Evolutionary conservation across 2,329 filamentous ascomycete genomes (phyloP).

Genomic region (Simplicillium aogashimaense): DNA sequence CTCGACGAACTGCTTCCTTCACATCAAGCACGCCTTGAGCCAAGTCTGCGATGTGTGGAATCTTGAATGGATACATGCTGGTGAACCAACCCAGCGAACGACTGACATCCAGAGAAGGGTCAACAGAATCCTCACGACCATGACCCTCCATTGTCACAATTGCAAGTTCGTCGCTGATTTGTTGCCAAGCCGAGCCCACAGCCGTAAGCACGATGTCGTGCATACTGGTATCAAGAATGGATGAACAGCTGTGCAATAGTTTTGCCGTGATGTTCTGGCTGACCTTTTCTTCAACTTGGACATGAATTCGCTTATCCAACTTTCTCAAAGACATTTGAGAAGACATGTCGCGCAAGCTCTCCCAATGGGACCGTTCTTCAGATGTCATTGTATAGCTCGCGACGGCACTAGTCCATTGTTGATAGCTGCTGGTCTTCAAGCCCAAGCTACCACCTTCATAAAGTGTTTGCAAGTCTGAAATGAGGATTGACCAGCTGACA

Average conservation of each 20-base stretch:
- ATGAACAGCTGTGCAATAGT: no score
- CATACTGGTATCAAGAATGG: not conserved
- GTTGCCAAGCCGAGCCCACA: not conserved
- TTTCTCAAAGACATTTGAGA: no score
- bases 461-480: constrained; percentile 1
- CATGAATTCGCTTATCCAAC: no score
- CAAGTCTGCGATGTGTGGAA: no score
- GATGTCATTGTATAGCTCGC: no score
- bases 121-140: constrained; percentile 1
- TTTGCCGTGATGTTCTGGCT: no score
- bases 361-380: no score
- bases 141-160: not conserved
- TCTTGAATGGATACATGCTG: no score
- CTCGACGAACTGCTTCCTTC: constrained; percentile 1
- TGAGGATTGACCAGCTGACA: constrained; percentile 3
- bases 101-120: not conserved
- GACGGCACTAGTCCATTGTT: not conserved
- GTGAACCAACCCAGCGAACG: constrained; percentile 8
- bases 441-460: not conserved
- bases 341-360: no score
- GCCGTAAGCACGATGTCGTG: constrained; percentile 1
- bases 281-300: no score
- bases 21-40: not conserved
- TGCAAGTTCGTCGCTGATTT: not conserved
- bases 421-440: not conserved